Conservation (phyloP, 139 green algal species). For the Chlamydomonas asymmetrica region DNA sequence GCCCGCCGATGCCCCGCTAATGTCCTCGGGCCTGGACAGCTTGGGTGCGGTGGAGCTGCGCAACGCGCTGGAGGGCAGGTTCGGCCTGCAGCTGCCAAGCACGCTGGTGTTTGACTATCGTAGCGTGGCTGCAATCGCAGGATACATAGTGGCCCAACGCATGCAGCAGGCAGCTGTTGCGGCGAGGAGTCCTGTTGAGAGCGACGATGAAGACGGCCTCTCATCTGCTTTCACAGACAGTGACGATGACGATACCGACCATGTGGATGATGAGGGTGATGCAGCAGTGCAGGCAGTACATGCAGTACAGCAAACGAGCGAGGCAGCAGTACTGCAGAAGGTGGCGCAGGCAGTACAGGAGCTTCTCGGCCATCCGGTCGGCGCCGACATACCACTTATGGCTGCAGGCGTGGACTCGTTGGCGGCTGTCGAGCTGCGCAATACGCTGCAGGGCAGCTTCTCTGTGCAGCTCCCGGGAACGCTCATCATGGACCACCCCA, state of each 20-base stretch:
- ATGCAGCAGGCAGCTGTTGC: no score
- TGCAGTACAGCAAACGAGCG: no score
- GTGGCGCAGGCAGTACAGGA: no score
- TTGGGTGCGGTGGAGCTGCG: slow-evolving; percentile 85
- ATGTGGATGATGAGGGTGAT: no score
- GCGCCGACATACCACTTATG: slow-evolving; percentile 54
- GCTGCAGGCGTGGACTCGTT: slow-evolving; percentile 65
- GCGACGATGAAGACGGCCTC: no score
- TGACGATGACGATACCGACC: no score
- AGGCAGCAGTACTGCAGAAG: no score
- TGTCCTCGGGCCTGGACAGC: slow-evolving; percentile 77
- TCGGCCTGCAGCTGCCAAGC: slow-evolving; percentile 38
- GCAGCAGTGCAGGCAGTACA: no score
- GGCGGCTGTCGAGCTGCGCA: slow-evolving; percentile 63
- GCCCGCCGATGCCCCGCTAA: slow-evolving; percentile 45
- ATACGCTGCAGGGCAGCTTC: slow-evolving; percentile 44
- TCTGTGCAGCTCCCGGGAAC: slow-evolving; percentile 64
- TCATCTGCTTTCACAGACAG: no score
- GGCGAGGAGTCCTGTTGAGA: no score
- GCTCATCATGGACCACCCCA: slow-evolving; percentile 77
- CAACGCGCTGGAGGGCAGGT: slow-evolving; percentile 63
- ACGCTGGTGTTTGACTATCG: slow-evolving; percentile 83
- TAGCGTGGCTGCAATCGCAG: slow-evolving; percentile 47
- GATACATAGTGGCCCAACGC: slow-evolving; percentile 9
- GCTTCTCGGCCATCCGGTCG: slow-evolving; percentile 45